phyloP scores from a whole-genome alignment of 768 basidiomycete species.

The Coprinopsis marcescibilis region DNA sequence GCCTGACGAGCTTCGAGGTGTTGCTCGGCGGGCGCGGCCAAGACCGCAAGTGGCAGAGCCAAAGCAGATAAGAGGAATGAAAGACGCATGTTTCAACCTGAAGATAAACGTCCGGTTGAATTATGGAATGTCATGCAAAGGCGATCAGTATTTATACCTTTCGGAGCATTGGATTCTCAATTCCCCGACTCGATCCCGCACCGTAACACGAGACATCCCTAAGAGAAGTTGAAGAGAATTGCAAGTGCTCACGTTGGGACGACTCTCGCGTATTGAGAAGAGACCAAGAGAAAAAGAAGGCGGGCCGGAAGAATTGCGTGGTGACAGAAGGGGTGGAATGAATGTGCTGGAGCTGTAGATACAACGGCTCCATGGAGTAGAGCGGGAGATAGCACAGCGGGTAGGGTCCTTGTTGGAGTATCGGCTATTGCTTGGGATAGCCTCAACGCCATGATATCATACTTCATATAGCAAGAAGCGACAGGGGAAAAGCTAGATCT shows the following conservation, averaged over 20 bases:
- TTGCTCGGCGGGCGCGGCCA: constrained; percentile 2
- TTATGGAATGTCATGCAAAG: not conserved
- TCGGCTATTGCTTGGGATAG: not conserved
- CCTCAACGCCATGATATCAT: not conserved
- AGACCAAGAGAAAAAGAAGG: not conserved
- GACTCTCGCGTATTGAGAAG: not conserved
- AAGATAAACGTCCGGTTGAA: not conserved
- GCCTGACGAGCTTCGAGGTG: constrained; percentile 5
- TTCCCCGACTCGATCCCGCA: not conserved
- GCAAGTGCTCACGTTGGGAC: not conserved
- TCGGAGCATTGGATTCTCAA: not conserved
- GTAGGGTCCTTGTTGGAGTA: not conserved
- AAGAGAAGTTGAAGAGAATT: not conserved
- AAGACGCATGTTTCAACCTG: not conserved
- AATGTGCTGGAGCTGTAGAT: not conserved
- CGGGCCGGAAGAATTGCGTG: not conserved
- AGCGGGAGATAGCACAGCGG: not conserved
- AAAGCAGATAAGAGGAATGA: not conserved
- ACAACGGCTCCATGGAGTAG: too few relatives aligned
- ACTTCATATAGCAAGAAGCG: not conserved
- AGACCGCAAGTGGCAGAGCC: not conserved
- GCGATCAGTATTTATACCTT: not conserved
- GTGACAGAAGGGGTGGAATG: not conserved
- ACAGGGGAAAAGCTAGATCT: not conserved
- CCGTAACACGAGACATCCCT: not conserved